Evolutionary conservation across 1,139 yeast species (phyloP).

Genomic region (Blastobotrys serpentis): DNA sequence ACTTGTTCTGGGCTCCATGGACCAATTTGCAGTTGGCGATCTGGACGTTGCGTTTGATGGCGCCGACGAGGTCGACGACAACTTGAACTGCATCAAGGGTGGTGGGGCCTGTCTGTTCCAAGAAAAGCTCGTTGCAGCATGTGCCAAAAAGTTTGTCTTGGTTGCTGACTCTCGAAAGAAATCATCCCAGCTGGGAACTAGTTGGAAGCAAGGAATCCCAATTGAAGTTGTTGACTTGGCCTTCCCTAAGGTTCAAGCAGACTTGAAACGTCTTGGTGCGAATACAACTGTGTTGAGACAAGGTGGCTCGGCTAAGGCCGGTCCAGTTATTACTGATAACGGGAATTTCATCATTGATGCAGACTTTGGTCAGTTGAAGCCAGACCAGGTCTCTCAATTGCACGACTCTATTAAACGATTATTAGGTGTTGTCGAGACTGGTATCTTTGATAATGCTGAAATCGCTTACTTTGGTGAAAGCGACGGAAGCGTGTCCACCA

Average conservation of each 20-base stretch:
- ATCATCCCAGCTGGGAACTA: conserved; percentile 63
- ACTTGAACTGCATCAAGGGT: conserved; percentile 88
- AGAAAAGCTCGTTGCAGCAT: conserved; percentile 88
- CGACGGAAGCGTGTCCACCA: conserved; percentile 56
- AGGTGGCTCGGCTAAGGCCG: conserved; percentile 93
- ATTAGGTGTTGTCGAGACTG: conserved; percentile 97
- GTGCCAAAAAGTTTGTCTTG: conserved; percentile 72
- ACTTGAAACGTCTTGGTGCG: conserved; percentile 60
- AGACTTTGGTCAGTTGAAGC: conserved; percentile 80
- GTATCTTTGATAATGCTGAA: conserved; percentile 73
- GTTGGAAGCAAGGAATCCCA: conserved; percentile 92
- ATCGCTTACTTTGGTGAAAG: conserved; percentile 88
- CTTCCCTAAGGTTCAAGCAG: conserved; percentile 68
- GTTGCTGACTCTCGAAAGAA: conserved; percentile 93
- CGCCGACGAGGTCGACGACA: conserved; percentile 90
- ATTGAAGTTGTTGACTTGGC: conserved; percentile 93
- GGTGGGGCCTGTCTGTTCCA: conserved; percentile 99
- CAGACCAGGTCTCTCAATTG: conserved; percentile 48
- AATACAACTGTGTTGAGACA: conserved; percentile 65
- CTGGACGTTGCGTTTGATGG: conserved; percentile 97
- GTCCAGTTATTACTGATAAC: conserved; percentile 97
- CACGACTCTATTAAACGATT: conserved; percentile 67
- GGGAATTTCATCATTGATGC: conserved; percentile 93
- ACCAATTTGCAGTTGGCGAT: conserved; percentile 61
- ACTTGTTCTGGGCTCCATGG: conserved; percentile 73